Conservation (phyloP, 805 yeast genomes). For the Sugiyamaella americana region DNA sequence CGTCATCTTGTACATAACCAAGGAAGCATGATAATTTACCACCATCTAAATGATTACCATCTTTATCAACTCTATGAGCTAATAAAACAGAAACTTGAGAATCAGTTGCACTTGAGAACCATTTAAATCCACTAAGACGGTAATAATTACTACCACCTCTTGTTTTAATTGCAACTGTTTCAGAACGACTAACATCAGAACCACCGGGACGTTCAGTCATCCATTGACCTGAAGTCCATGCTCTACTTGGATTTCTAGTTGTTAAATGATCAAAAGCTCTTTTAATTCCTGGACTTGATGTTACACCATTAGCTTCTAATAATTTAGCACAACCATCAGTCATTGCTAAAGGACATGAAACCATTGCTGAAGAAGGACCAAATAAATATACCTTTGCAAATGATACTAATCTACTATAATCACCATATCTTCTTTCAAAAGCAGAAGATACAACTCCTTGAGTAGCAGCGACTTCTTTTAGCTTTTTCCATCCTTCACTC, state of each 20-base stretch:
- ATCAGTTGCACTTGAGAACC: slow-evolving; percentile 32
- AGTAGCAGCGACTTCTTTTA: slow-evolving; percentile 21
- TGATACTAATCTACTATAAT: slow-evolving; percentile 23
- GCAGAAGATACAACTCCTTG: slow-evolving; percentile 27
- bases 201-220: slow-evolving; percentile 33
- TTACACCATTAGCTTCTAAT: slow-evolving; percentile 18
- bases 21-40: slow-evolving; percentile 26
- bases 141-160: slow-evolving; percentile 9
- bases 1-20: slow-evolving; percentile 22
- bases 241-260: slow-evolving; percentile 24
- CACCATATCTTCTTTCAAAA: slow-evolving; percentile 24
- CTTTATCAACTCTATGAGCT: slow-evolving; percentile 23
- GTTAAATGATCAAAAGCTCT: slow-evolving; percentile 21
- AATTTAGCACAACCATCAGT: slow-evolving; percentile 32
- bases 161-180: slow-evolving; percentile 23
- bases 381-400: slow-evolving; percentile 25
- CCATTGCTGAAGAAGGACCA: slow-evolving; percentile 29
- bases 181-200: slow-evolving; percentile 28
- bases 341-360: slow-evolving; percentile 31
- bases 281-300: slow-evolving; percentile 4
- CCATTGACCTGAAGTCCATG: slow-evolving; percentile 34
- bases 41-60: slow-evolving; percentile 7
- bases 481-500: slow-evolving; percentile 27
- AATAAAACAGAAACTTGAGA: slow-evolving; percentile 28
- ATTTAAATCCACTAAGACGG: slow-evolving; percentile 27